Percentiles rank a stretch among this genome's conserved stretches.
Conservation (phyloP, 2,329 filamentous ascomycete species). For the Fusarium sp. region DNA sequence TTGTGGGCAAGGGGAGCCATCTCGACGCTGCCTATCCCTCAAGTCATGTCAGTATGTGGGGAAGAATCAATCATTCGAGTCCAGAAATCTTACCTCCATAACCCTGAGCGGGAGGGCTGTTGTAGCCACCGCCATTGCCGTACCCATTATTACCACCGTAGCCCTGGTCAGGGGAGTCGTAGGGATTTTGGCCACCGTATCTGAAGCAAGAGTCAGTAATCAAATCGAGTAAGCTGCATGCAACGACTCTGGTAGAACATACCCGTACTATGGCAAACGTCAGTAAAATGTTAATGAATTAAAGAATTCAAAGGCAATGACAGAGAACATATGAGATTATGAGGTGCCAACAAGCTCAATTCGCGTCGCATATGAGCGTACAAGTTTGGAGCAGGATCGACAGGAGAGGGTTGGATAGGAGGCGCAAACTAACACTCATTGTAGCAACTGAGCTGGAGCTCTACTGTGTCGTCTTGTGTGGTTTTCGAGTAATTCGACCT, state of each 20-base stretch:
- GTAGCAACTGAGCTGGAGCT: slow-evolving; percentile 36
- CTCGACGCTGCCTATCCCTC: slow-evolving; percentile 68
- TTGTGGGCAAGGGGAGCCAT: slow-evolving; percentile 74
- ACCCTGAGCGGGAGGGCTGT: slow-evolving; percentile 32
- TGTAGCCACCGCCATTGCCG: slow-evolving; percentile 38
- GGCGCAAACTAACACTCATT: slow-evolving; percentile 48
- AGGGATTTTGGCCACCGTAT: slow-evolving; percentile 69
- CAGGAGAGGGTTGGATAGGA: slow-evolving; percentile 27
- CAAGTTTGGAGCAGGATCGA: slow-evolving; percentile 8
- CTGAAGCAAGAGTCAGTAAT: slow-evolving; percentile 54
- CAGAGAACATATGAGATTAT: neutral
- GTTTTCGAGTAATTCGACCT: neutral
- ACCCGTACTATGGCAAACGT: slow-evolving; percentile 62
- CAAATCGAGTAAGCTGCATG: neutral
- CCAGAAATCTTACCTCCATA: slow-evolving; percentile 41
- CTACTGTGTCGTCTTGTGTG: slow-evolving; percentile 6
- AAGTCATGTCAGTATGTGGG: slow-evolving; percentile 33
- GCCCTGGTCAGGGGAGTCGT: slow-evolving; percentile 62
- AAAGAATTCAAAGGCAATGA: neutral
- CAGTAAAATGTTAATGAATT: neutral
- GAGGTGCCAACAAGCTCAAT: neutral
- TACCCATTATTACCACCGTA: slow-evolving; percentile 40
- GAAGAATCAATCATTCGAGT: neutral
- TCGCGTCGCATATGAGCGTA: neutral
- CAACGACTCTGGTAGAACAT: slow-evolving; percentile 48